phyloP scores from a whole-genome alignment of 192 early-diverging fungal genomes.

The Glomus cerebriforme region DNA sequence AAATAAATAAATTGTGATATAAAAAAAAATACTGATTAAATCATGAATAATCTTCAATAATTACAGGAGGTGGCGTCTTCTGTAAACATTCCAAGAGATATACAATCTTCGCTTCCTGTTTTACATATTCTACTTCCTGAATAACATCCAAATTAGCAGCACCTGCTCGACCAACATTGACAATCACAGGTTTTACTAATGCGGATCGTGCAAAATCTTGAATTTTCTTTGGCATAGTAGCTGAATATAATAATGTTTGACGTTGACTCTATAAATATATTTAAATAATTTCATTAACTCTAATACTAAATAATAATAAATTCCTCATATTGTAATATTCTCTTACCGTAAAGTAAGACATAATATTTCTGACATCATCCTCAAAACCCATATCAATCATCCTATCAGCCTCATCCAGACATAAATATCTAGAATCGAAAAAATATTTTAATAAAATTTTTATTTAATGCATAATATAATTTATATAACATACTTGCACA shows the following conservation, averaged over 20 bases:
- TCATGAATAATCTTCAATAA: slow-evolving; percentile 7
- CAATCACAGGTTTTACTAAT: slow-evolving; percentile 84
- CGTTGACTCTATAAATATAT: slow-evolving; percentile 67
- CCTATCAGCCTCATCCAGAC: slow-evolving; percentile 97
- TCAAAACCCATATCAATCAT: slow-evolving; percentile 99
- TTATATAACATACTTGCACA: slow-evolving; percentile 70
- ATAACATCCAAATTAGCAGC: slow-evolving; percentile 96
- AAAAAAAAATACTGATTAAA: too few species aligned
- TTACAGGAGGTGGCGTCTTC: slow-evolving; percentile 92
- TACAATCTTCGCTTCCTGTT: slow-evolving; percentile 92
- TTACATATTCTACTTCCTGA: slow-evolving; percentile 97
- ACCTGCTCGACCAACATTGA: slow-evolving; percentile 98
- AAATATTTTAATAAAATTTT: background rate
- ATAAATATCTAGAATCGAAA: slow-evolving; percentile 59
- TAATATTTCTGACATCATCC: slow-evolving; percentile 92
- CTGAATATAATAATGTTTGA: slow-evolving; percentile 95
- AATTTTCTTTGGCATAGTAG: slow-evolving; percentile 98
- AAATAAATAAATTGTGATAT: background rate
- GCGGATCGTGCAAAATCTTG: slow-evolving; percentile 93
- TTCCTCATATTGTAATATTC: background rate
- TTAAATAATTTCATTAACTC: background rate
- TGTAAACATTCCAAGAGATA: slow-evolving; percentile 95
- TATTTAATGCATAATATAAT: background rate
- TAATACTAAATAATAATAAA: background rate
- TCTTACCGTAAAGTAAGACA: slow-evolving; percentile 85